Percentiles rank a stretch among this genome's conserved stretches.
phyloP scores from a whole-genome alignment of 2,329 filamentous ascomycete species.

The Ophiocordyceps sinensis region DNA sequence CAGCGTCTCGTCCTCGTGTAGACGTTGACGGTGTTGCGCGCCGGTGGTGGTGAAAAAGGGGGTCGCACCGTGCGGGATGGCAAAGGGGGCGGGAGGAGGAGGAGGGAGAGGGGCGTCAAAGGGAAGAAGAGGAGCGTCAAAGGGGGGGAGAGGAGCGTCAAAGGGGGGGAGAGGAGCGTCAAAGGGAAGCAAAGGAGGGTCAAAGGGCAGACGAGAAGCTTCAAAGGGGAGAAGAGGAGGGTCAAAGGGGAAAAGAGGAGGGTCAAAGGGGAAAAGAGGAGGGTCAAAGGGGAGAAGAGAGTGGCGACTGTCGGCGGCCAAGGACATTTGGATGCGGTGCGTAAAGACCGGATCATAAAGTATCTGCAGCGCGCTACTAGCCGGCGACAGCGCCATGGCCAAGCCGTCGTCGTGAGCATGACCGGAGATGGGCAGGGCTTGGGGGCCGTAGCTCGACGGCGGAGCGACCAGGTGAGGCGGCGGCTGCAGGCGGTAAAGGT shows the following conservation, averaged over 20 bases:
- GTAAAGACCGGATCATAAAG: conserved; percentile 1
- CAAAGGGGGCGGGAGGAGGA: too few relatives aligned
- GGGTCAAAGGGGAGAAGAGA: neutral
- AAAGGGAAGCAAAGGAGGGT: too few relatives aligned
- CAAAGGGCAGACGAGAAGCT: too few relatives aligned
- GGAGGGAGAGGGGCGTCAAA: too few relatives aligned
- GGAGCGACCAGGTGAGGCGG: neutral
- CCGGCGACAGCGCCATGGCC: neutral
- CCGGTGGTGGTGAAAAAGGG: neutral
- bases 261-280: too few relatives aligned
- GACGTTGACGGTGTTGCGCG: neutral
- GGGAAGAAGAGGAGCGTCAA: too few relatives aligned
- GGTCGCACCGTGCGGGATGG: neutral
- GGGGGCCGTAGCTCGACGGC: conserved; percentile 1
- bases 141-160: too few relatives aligned
- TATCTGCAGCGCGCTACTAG: neutral
- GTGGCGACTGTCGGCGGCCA: neutral
- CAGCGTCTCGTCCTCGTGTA: neutral
- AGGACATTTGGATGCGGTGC: conserved; percentile 1
- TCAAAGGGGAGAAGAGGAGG: too few relatives aligned
- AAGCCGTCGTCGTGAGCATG: neutral
- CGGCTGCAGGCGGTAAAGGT: neutral
- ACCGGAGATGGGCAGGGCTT: too few relatives aligned
- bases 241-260: too few relatives aligned
- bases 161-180: too few relatives aligned